A percentile compares a stretch with the other conserved stretches of the same genome.
Evolutionary conservation across 768 basidiomycete genomes (phyloP).

Genomic region (Collybia mongolica): DNA sequence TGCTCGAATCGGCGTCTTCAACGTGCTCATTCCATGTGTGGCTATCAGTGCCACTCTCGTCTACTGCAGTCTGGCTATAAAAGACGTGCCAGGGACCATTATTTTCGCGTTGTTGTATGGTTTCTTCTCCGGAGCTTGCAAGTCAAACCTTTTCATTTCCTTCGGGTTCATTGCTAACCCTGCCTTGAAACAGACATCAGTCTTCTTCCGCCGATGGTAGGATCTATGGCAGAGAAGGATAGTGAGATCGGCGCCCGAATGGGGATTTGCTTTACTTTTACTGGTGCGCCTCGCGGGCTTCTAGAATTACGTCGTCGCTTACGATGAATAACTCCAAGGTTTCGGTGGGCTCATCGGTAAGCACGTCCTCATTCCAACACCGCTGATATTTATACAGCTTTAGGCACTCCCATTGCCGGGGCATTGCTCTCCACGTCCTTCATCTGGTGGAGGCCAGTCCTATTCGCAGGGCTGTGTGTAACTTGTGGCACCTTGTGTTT

Average conservation of each 20-base stretch:
- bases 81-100: conserved; percentile 22
- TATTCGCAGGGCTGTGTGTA: conserved; percentile 50
- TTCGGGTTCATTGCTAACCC: conserved; percentile 1
- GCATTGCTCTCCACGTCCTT: conserved; percentile 49
- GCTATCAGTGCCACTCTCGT: conserved; percentile 26
- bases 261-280: conserved; percentile 44
- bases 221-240: conserved; percentile 39
- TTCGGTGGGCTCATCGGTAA: conserved; percentile 40
- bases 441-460: conserved; percentile 57
- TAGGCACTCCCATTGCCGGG: conserved; percentile 58
- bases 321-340: conserved; percentile 19
- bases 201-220: conserved; percentile 43
- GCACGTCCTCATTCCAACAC: background rate
- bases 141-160: conserved; percentile 12
- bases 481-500: conserved; percentile 27
- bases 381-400: background rate
- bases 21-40: conserved; percentile 28
- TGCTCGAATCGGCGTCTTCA: conserved; percentile 22
- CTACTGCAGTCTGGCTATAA: conserved; percentile 33
- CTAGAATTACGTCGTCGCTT: too few relatives aligned
- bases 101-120: conserved; percentile 36
- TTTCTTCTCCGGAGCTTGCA: conserved; percentile 40
- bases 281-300: background rate
- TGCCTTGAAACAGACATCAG: conserved; percentile 27
- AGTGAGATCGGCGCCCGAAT: conserved; percentile 56